Base-by-base conservation (phyloP, 306 rosid species). In the Castanea crenata region DNA sequence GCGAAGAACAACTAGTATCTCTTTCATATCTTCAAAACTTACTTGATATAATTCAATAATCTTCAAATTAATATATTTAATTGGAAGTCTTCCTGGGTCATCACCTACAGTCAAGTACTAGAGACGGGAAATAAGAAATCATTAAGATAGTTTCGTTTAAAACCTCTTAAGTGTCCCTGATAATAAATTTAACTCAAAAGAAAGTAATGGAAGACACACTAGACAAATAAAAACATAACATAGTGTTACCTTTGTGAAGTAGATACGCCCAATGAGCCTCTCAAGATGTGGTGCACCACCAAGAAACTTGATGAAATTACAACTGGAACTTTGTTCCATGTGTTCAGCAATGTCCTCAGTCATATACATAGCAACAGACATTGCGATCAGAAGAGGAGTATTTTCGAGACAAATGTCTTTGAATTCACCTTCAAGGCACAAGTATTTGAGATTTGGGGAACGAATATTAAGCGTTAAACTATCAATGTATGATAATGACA, bases 51-150 rank as follows among this genome's bases (percentile, higher is more conserved):
- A 83, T 85, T 90, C 97, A 52, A 96, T 75, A 65, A 78, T 85
- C 90, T 85, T 88, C 85, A 96, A 81, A 73, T 82, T 79, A 82
- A 75, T 80, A 84, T 90, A 93, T 20, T 85, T 85, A 76, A 89
- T 67, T 20, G 91, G 79, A 76, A 55, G 86, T 56, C 59, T 59
- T 79, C 84, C 85, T 3, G 79, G 81, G 64, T 87, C 86, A 82
- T 82, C 81, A 70, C 94, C 99, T 87, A 93, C 82, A 88, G 98
- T 96, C 92, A 93, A 83, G 89, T 91, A 96, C 98, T 93, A 77
- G 77, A 82, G 83, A 79, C 71, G 7, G 12, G 6, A 18, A 69
- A 70, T 35, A 73, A 82, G 51, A 41, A 78, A 55, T 38, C 46
- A 70, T 44, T 8, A 32, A 69, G 76, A 27, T 57, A 82, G 19